Percentiles rank a stretch among this genome's conserved stretches.
Conservation (phyloP, 345 rosid genomes). For the Zanthoxylum bungeanum region DNA sequence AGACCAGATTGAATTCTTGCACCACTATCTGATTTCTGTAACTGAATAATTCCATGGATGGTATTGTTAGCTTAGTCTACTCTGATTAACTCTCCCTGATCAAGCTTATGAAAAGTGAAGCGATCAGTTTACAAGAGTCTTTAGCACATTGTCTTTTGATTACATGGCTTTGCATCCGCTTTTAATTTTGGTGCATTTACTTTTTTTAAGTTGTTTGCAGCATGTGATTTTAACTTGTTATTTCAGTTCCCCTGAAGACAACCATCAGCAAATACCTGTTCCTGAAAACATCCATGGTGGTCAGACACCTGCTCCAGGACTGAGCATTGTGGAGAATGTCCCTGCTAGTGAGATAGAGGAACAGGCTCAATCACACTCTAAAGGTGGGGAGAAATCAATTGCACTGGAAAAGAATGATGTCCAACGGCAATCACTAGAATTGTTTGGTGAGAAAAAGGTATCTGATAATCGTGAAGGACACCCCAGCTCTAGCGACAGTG, state of each 20-base stretch:
- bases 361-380: slow-evolving; percentile 35
- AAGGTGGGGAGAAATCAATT: slow-evolving; percentile 38
- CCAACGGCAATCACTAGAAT: slow-evolving; percentile 55
- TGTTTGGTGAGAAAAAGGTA: slow-evolving; percentile 56
- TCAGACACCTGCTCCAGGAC: slow-evolving; percentile 44
- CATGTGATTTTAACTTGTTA: neutral
- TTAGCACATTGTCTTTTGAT: neutral
- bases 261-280: slow-evolving; percentile 36
- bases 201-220: neutral
- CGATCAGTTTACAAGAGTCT: neutral
- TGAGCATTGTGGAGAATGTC: slow-evolving; percentile 35
- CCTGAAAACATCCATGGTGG: slow-evolving; percentile 41
- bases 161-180: neutral
- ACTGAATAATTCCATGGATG: neutral
- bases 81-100: neutral
- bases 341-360: slow-evolving; percentile 31
- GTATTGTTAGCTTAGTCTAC: neutral
- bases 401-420: slow-evolving; percentile 40
- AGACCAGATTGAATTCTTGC: neutral
- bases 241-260: slow-evolving; percentile 78
- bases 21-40: neutral
- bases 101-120: neutral
- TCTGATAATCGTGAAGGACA: slow-evolving; percentile 65
- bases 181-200: neutral
- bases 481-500: slow-evolving; percentile 82